These are phyloP conservation scores for Salix arbutifolia DNA, from an alignment of 345 rosid genomes.

Conservation along the genomic window DNA sequence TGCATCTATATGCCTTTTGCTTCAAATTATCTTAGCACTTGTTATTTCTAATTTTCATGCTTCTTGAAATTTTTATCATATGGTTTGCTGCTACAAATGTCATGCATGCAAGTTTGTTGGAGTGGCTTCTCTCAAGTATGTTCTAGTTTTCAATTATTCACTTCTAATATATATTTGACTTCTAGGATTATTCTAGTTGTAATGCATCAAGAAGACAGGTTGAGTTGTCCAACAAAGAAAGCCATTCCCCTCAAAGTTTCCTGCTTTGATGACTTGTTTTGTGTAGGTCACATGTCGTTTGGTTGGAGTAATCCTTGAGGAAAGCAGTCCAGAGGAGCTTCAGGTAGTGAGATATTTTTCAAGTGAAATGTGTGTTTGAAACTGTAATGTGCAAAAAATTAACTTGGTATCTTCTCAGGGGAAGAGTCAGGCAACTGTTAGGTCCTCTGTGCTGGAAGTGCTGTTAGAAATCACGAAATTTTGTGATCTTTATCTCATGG, in stretches of 20 bases:
- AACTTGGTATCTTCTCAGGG: conserved; percentile 9
- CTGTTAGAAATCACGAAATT: conserved; percentile 84
- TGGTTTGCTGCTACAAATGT: neutral
- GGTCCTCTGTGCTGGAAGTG: conserved; percentile 85
- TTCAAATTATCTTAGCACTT: neutral
- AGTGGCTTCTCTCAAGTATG: neutral
- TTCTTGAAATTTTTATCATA: neutral
- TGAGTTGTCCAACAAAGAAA: conserved; percentile 1
- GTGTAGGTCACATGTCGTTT: conserved; percentile 87
- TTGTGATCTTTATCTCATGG: conserved; percentile 98
- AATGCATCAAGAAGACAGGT: neutral
- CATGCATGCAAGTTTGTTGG: neutral
- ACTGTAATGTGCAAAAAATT: conserved; percentile 3
- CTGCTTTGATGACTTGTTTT: conserved; percentile 9
- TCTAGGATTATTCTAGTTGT: neutral
- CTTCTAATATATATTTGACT: neutral
- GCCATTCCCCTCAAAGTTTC: neutral
- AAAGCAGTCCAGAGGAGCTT: conserved; percentile 82
- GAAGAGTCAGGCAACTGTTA: conserved; percentile 87
- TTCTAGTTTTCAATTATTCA: neutral
- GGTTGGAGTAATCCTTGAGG: conserved; percentile 86
- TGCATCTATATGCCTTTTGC: neutral
- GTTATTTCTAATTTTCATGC: neutral
- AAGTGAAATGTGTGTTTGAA: conserved; percentile 7
- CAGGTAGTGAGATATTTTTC: conserved; percentile 42